Base-by-base conservation (phyloP, 2,329 filamentous ascomycete species). In the Rosellinia necatrix region DNA sequence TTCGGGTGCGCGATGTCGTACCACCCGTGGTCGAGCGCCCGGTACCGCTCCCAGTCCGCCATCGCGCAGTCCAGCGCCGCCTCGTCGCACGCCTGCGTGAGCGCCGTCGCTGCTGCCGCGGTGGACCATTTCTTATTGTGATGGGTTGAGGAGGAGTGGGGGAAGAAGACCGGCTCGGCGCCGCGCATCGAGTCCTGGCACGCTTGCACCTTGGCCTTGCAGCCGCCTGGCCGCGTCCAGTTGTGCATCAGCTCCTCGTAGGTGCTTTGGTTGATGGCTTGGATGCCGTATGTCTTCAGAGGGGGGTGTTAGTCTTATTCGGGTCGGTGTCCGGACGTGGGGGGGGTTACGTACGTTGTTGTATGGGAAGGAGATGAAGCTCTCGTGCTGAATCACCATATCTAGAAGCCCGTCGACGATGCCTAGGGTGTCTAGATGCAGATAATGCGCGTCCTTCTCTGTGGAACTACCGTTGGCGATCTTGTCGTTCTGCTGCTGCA, bases 1-100 rank as follows among this genome's bases (percentile, higher is more conserved):
- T 72, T 64, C 2, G 73, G 72, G 19, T 80, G 76, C 0, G 79
- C 75, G 34, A 86, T 78, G 57, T 86, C 82, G 66, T 82, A 85
- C 66, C 78, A 79, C 32, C 78, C 78, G 3, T 78, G 71, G n/a
- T 75, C 75, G 8, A 52, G 42, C 21, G 19, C 13, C 29, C 13
- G 29, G 37, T 57, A 57, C 4, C 27, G 24, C 8, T 35, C 10
- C 42, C 42, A 53, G 53, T 38, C 34, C 22, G 27, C 9, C 34
- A 40, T 30, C 15, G 47, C 47, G 60, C 81, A 84, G 63, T 76
- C 74, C 2, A 67, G 69, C 47, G 76, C 72, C 2, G 81, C 80
- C 1, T 68, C 67, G 2, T 66, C 52, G 60, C 80, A 83, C 12
- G 67, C 64, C 9, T 64, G 53, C 42, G 78, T 78, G 49, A 78